phyloP scores from a whole-genome alignment of 345 rosid genomes.

The Toxicodendron radicans region DNA sequence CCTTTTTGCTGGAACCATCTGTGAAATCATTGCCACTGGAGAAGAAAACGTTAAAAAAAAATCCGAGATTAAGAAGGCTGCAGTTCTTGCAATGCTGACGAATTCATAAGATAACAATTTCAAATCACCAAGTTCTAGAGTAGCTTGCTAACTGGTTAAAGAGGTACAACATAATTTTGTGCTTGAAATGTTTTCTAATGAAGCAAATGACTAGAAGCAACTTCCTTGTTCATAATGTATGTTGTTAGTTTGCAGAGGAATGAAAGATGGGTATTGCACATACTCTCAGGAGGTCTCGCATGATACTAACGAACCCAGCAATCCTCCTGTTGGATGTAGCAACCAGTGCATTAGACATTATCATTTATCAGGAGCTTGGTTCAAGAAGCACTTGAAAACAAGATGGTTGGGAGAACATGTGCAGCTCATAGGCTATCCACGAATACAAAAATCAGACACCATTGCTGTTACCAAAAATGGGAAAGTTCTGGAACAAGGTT shows the following conservation, averaged over 20 bases:
- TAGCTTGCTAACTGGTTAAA: too few relatives aligned
- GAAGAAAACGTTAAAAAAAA: slow-evolving; percentile 37
- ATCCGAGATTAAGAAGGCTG: slow-evolving; percentile 55
- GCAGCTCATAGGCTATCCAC: slow-evolving; percentile 57
- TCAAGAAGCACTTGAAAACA: slow-evolving; percentile 66
- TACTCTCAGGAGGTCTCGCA: slow-evolving; percentile 69
- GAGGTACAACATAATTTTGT: too few relatives aligned
- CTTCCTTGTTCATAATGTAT: neutral
- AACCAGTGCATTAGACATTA: slow-evolving; percentile 68
- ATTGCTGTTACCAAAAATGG: slow-evolving; percentile 57
- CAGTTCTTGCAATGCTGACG: slow-evolving; percentile 63
- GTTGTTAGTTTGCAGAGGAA: slow-evolving; percentile 39
- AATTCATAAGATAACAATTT: slow-evolving; percentile 35
- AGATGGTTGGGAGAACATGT: slow-evolving; percentile 58
- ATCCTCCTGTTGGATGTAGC: slow-evolving; percentile 73
- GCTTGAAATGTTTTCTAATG: neutral
- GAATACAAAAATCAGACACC: slow-evolving; percentile 49
- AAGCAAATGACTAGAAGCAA: neutral
- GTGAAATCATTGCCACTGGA: slow-evolving; percentile 57
- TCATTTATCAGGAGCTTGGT: slow-evolving; percentile 45
- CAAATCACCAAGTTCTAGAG: too few relatives aligned
- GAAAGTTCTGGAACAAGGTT: slow-evolving; percentile 52
- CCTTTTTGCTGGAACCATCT: slow-evolving; percentile 60
- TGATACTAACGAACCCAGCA: slow-evolving; percentile 60
- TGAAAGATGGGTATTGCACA: slow-evolving; percentile 67